Evolutionary conservation across 768 basidiomycete species (phyloP), one percentile per base, ranked within the genome.

Genomic region (Phlebiopsis flavidoalba): DNA sequence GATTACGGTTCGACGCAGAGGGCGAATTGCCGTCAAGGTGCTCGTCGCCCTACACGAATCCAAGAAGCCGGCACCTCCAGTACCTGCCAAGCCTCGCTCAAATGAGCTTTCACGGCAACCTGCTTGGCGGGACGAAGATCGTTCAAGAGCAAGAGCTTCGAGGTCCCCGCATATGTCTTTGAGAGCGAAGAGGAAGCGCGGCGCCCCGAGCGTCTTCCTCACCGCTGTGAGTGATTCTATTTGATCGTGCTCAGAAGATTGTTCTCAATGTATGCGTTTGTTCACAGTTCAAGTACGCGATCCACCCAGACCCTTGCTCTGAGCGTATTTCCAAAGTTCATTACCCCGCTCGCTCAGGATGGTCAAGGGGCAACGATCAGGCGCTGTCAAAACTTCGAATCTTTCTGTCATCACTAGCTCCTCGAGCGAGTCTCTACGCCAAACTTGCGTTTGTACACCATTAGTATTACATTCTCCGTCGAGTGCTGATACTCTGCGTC

Each of bases 301-400:
- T 67, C 69, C 11, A 64, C 61, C 31, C 65, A 63, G 7, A 68
- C 65, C n/a, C 55, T 70, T 10, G 58, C 65, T n/a, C n/a, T 0
- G 60, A 65, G 17, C 65, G 64, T 33, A 57, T 70, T 12, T 62
- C 66, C n/a, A 36, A 53, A 21, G 57, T 33, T 15, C n/a, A 58
- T 64, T n/a, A 24, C 56, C 67, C 10, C 63, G 66, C 21, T 53
- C 63, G 3, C 51, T 65, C 2, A 62, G 63, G 50, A 60, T 60
- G 55, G 47, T 40, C 49, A 65, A 63, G 22, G 15, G 50, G 11
- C n/a, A n/a, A n/a, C n/a, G n/a, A n/a, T n/a, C n/a, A n/a, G n/a
- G n/a, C 59, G 64, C 12, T 57, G 21, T 70, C 69, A 24, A 70
- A 70, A 53, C 63, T 70, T 5, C n/a, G n/a, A 67, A 66, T 36